Evolutionary conservation across 352 stramenopile genomes (phyloP), one percentile per base, ranked within the genome.

Genomic region (Globisporangium cylindrosporum): DNA sequence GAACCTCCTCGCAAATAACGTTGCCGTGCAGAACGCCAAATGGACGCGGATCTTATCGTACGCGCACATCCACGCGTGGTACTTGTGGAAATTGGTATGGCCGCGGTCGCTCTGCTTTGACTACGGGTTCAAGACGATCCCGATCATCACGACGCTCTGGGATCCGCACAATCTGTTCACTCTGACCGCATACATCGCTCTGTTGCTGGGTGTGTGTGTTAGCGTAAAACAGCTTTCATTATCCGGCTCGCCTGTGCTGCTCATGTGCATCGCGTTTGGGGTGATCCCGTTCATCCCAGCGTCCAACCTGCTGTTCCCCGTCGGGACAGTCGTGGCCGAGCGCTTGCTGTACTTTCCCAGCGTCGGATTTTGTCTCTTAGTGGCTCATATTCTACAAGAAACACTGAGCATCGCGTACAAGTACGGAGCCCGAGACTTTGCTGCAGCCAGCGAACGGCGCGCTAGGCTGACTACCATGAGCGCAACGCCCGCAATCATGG

Each of bases 281-380:
- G 70, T 89, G 5, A 74, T 98, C 12, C 88, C 93, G 9, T 98
- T 98, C 70, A 43, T 98, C 1, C 94, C 94, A 14, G 93, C 87
- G 22, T 93, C 89, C n/a, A 97, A 98, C 62, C 38, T 96, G 14
- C 66, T 98, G 24, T 96, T 98, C 59, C 90, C 92, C 3, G 88
- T 98, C 22, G 94, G 94, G 20, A 97, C 90, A 0, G 74, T 98
- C 8, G 74, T 98, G 24, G 94, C 90, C 1, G 94, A 98, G 83
- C 80, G 94, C 18, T 69, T 98, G 51, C 61, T 98, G 25, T 98
- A 98, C 74, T 89, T 97, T 51, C 91, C 92, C 0, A 96, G 86
- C 56, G 84, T 95, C n/a, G 88, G 91, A 3, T 93, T 95, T 48
- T 91, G 89, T 48, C 66, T 94, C 5, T 63, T 93, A 12, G 25